Conservation (phyloP, 2,329 filamentous ascomycete genomes). For the Tolypocladium tropicale region DNA sequence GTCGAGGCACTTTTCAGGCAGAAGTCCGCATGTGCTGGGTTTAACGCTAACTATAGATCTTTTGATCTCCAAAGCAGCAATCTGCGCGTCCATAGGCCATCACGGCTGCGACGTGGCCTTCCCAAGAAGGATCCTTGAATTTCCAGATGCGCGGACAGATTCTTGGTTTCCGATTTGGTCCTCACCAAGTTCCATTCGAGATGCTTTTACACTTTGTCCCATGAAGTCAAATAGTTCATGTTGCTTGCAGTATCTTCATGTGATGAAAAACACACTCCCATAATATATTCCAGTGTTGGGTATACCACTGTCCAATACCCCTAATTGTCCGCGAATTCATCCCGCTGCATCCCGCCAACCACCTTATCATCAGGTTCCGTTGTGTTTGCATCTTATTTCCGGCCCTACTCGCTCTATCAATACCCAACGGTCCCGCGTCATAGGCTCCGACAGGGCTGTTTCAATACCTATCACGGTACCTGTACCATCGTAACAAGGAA, state of each 20-base stretch:
- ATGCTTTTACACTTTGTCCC: too few species aligned
- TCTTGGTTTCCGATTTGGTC: not conserved
- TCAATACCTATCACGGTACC: not conserved
- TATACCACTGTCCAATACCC: not conserved
- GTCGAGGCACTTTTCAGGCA: not conserved
- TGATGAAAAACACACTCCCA: too few species aligned
- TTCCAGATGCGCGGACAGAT: not conserved
- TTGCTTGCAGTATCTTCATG: too few species aligned
- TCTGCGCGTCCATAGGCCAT: not conserved
- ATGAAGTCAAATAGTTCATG: too few species aligned
- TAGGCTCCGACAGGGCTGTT: not conserved
- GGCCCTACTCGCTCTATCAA: too few species aligned
- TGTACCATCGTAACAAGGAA: not conserved
- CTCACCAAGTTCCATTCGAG: too few species aligned
- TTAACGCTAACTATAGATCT: not conserved
- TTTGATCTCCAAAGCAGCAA: not conserved
- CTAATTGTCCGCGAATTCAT: too few species aligned
- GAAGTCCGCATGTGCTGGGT: not conserved
- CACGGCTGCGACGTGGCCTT: accelerated
- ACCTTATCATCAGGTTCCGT: too few species aligned
- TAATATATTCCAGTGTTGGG: too few species aligned
- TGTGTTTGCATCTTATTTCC: not conserved
- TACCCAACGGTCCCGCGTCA: not conserved
- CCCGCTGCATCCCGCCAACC: too few species aligned
- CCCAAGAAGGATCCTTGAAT: not conserved